Percentiles rank a stretch among this genome's conserved stretches.
phyloP scores from a whole-genome alignment of 768 basidiomycete species.

The Mycena capillaripes region DNA sequence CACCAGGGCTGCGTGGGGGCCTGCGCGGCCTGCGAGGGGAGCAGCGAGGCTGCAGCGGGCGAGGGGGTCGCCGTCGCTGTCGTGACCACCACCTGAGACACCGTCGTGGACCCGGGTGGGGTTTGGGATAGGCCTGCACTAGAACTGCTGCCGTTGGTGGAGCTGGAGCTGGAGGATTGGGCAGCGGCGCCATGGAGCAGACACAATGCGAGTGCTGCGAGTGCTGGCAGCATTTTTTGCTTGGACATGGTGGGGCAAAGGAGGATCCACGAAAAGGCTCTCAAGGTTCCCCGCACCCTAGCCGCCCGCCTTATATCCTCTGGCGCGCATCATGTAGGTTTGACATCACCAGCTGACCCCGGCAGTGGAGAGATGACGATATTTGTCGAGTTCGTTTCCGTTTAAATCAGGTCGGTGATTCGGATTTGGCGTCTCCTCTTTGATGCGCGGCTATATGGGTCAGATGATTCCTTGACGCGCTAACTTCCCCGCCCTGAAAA shows the following conservation, averaged over 20 bases:
- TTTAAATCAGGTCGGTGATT: neutral
- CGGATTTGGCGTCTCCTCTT: too few relatives aligned
- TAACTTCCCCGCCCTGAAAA: too few relatives aligned
- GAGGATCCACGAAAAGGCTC: constrained; percentile 15
- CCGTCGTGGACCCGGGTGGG: neutral
- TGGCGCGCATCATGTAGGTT: constrained; percentile 1
- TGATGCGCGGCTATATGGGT: neutral
- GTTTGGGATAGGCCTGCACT: too few relatives aligned
- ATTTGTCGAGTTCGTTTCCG: neutral
- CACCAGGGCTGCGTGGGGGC: constrained; percentile 34
- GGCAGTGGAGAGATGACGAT: constrained; percentile 7
- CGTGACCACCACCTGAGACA: constrained; percentile 29
- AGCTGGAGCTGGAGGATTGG: neutral
- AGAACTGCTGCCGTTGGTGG: neutral
- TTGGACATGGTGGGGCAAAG: constrained; percentile 10
- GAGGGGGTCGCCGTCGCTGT: constrained; percentile 30
- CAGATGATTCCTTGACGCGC: neutral
- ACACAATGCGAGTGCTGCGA: constrained; percentile 6
- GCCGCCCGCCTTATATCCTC: constrained; percentile 8
- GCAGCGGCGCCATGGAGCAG: constrained; percentile 15
- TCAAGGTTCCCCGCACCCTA: constrained; percentile 2
- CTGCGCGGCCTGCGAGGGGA: constrained; percentile 30
- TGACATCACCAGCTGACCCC: constrained; percentile 7
- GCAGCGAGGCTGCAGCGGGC: constrained; percentile 8
- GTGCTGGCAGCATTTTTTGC: constrained; percentile 18